Evolutionary conservation across 163 green algal genomes (phyloP).

Genomic region (Chlamydomonas reinhardtii): DNA sequence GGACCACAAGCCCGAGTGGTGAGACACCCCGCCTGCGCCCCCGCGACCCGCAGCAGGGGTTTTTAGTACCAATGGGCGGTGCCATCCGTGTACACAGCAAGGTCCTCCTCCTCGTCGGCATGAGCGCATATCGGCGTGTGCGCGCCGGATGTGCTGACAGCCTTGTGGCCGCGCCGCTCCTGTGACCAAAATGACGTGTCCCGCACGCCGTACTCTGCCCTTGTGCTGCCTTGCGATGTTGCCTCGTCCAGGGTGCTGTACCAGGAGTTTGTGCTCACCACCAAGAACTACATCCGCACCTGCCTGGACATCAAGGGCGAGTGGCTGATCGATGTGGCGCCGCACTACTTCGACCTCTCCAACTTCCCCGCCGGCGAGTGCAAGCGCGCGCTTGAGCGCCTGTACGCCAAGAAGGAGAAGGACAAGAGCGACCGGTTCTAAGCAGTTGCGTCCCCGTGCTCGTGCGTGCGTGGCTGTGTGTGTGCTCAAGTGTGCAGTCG

Average conservation of each 20-base stretch:
- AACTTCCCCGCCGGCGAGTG: constrained; percentile 92
- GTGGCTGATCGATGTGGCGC: constrained; percentile 96
- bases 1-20: constrained; percentile 97
- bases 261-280: constrained; percentile 99
- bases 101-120: no score
- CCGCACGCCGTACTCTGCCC: no score
- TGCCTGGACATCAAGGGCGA: constrained; percentile 95
- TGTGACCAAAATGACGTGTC: no score
- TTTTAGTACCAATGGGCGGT: no score
- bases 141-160: no score
- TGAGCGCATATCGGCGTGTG: no score
- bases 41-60: no score
- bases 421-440: constrained; percentile 26
- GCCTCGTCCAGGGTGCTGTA: constrained; percentile 90
- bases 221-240: no score
- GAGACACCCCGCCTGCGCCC: constrained; percentile 7
- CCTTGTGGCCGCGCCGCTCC: no score
- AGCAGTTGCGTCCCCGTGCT: background rate
- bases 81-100: no score
- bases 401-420: constrained; percentile 75
- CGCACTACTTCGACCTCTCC: constrained; percentile 97
- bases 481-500: no score
- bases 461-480: no score
- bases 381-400: constrained; percentile 84
- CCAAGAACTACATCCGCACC: constrained; percentile 97